Conservation (phyloP, 2,329 filamentous ascomycete species). For the Colletotrichum simmondsii region DNA sequence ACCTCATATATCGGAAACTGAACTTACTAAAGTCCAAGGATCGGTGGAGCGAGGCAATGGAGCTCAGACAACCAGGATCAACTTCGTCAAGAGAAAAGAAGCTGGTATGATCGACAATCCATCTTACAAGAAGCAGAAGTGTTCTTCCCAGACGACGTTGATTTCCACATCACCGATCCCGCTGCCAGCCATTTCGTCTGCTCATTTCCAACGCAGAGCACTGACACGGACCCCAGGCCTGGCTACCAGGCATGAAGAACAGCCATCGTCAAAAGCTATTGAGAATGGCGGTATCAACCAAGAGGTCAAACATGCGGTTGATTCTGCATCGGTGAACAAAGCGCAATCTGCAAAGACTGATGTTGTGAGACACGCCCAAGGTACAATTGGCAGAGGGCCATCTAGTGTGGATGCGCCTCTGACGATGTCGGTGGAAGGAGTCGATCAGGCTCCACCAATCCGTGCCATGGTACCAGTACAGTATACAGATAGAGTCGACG, state of each 20-base stretch:
- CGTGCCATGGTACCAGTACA: neutral
- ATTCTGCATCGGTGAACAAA: neutral
- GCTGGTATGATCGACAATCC: neutral
- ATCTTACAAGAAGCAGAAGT: constrained; percentile 5
- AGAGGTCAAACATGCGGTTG: no score
- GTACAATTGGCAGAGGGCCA: neutral
- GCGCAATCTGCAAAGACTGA: neutral
- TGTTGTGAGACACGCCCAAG: neutral
- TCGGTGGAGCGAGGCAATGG: neutral
- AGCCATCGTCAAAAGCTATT: no score
- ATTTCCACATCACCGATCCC: neutral
- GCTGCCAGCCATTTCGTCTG: neutral
- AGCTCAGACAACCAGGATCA: neutral
- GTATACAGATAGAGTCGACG: neutral
- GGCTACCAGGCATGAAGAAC: neutral
- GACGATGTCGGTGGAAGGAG: neutral
- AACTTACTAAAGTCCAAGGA: neutral
- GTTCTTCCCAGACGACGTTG: neutral
- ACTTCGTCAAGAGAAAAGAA: neutral
- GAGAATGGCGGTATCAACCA: neutral
- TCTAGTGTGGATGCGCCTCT: neutral
- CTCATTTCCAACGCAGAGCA: neutral
- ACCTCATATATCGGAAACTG: neutral
- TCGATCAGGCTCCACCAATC: neutral
- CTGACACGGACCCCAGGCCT: neutral